Percentiles rank a stretch among this genome's conserved stretches.
Evolutionary conservation across 805 yeast species (phyloP).

Genomic region (Wickerhamomyces bovis): DNA sequence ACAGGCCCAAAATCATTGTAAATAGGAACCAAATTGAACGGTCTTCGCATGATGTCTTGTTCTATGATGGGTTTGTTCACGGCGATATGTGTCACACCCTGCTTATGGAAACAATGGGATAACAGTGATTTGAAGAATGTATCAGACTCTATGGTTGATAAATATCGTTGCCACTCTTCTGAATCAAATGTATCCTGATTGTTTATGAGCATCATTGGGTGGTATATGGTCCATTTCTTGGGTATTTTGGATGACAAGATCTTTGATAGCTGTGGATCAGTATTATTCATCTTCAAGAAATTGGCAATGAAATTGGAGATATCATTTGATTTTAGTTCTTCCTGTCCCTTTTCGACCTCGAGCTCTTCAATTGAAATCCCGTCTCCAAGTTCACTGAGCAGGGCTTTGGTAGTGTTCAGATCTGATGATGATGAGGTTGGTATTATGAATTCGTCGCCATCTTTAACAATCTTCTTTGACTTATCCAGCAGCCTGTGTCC

Average conservation of each 20-base stretch:
- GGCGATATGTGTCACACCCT: slow-evolving; percentile 55
- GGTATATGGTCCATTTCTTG: slow-evolving; percentile 54
- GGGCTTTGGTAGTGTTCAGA: neutral
- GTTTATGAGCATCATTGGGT: slow-evolving; percentile 59
- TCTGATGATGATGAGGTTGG: slow-evolving; percentile 12
- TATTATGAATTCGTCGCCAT: slow-evolving; percentile 13
- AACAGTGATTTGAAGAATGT: slow-evolving; percentile 21
- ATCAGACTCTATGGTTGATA: slow-evolving; percentile 8
- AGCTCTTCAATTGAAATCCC: neutral
- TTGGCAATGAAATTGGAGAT: neutral
- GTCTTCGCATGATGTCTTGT: slow-evolving; percentile 55
- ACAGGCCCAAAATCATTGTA: slow-evolving; percentile 61
- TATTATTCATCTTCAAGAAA: neutral
- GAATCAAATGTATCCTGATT: slow-evolving; percentile 41
- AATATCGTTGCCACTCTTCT: slow-evolving; percentile 28
- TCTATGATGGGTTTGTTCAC: slow-evolving; percentile 60
- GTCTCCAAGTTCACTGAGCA: neutral
- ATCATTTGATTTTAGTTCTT: neutral
- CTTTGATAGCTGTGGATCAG: neutral
- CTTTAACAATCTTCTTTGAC: slow-evolving; percentile 2
- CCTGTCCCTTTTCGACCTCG: neutral
- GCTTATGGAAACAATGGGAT: slow-evolving; percentile 9
- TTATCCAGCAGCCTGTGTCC: slow-evolving; percentile 17
- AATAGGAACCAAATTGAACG: slow-evolving; percentile 52
- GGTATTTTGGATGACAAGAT: slow-evolving; percentile 28